Percentiles rank a stretch among this genome's conserved stretches.
phyloP scores from a whole-genome alignment of 331 rosid species.

The Ulmus americana region DNA sequence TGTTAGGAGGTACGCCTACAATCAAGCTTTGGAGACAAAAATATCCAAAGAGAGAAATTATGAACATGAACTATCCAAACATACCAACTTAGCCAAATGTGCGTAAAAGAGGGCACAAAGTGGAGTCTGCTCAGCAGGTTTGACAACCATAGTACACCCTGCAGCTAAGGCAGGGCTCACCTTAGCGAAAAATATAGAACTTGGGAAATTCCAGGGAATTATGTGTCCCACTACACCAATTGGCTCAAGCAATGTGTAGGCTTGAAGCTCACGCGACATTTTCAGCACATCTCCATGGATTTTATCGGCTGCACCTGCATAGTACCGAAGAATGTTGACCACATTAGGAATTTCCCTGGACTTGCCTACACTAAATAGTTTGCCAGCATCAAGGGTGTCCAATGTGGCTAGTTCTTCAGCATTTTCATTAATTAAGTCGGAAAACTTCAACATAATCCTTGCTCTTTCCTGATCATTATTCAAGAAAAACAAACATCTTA shows the following conservation, averaged over 20 bases:
- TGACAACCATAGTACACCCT: slow-evolving; percentile 81
- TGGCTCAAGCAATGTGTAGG: slow-evolving; percentile 69
- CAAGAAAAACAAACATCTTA: background rate
- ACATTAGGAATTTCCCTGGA: slow-evolving; percentile 41
- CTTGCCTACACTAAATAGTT: slow-evolving; percentile 36
- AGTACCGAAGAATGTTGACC: slow-evolving; percentile 48
- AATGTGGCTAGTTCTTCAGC: slow-evolving; percentile 61
- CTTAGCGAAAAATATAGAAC: slow-evolving; percentile 40
- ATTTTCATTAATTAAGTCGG: slow-evolving; percentile 62
- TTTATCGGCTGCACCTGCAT: slow-evolving; percentile 93
- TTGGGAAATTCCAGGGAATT: slow-evolving; percentile 85
- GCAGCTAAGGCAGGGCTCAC: slow-evolving; percentile 73
- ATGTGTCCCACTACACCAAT: slow-evolving; percentile 85
- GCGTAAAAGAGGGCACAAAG: slow-evolving; percentile 79
- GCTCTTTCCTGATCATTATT: slow-evolving; percentile 52
- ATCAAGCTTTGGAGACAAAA: no score
- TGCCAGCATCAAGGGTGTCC: slow-evolving; percentile 70
- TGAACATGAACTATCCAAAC: background rate
- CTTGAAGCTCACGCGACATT: slow-evolving; percentile 46
- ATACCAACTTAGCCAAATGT: slow-evolving; percentile 68
- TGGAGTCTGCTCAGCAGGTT: slow-evolving; percentile 94
- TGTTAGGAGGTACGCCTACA: no score
- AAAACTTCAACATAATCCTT: slow-evolving; percentile 57
- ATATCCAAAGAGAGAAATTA: no score
- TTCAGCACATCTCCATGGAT: slow-evolving; percentile 70